Percentiles rank a stretch among this genome's conserved stretches.
These are phyloP conservation scores for Dittrichia graveolens DNA, from an alignment of 129 eudicot species.

Conservation along the genomic window DNA sequence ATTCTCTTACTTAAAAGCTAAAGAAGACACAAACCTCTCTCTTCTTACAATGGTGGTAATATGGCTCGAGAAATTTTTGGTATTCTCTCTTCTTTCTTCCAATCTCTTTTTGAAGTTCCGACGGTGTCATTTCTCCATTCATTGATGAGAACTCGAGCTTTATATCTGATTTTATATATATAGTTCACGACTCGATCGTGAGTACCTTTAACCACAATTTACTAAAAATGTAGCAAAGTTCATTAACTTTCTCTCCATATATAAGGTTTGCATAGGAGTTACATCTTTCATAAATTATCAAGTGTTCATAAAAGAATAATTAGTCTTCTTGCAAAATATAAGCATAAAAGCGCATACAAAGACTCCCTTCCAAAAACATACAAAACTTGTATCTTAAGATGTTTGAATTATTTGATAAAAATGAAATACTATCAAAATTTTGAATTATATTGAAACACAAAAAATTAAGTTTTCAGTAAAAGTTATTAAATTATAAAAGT, in stretches of 20 bases:
- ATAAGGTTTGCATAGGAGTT: background rate
- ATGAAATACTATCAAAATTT: too few relatives aligned
- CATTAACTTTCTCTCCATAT: too few relatives aligned
- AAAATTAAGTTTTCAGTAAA: too few relatives aligned
- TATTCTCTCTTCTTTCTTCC: slow-evolving; percentile 42
- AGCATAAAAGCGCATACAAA: background rate
- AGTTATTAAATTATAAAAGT: too few relatives aligned
- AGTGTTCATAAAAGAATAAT: background rate
- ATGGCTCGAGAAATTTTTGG: slow-evolving; percentile 34
- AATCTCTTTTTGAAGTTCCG: slow-evolving; percentile 39
- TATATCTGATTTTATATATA: slow-evolving; percentile 25
- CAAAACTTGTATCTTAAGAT: background rate
- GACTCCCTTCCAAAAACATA: background rate
- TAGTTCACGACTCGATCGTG: slow-evolving; percentile 14
- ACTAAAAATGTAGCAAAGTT: background rate
- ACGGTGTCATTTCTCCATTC: slow-evolving; percentile 27
- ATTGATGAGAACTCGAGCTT: slow-evolving; percentile 41
- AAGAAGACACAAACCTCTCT: slow-evolving; percentile 30
- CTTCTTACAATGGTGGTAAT: slow-evolving; percentile 37
- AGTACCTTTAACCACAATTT: background rate
- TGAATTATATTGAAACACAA: too few relatives aligned
- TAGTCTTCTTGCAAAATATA: background rate
- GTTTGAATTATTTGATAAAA: background rate
- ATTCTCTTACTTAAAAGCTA: background rate
- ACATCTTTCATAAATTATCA: background rate